A percentile compares a stretch with the other conserved stretches of the same genome.
Evolutionary conservation across 805 yeast species (phyloP).

Genomic region (Nematodospora valgi): DNA sequence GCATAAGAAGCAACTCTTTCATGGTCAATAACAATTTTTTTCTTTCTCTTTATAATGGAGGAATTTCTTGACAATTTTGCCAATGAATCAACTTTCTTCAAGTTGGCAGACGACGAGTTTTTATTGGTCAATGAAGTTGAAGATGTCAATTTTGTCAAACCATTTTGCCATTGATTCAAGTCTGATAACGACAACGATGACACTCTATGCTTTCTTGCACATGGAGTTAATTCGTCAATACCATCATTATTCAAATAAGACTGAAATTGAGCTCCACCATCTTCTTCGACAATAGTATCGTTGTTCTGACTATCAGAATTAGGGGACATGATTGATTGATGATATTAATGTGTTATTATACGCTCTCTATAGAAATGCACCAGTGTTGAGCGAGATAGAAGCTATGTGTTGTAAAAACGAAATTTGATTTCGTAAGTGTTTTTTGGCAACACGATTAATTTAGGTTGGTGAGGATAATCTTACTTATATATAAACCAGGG

Average conservation of each 20-base stretch:
- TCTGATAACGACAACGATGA: constrained; percentile 68
- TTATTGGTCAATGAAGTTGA: constrained; percentile 33
- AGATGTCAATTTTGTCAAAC: constrained; percentile 38
- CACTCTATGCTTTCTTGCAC: constrained; percentile 57
- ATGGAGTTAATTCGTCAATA: constrained; percentile 63
- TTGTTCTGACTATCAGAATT: too few species aligned
- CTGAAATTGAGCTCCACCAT: constrained; percentile 24
- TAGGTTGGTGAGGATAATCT: too few species aligned
- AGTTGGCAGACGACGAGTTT: constrained; percentile 27
- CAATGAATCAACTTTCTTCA: constrained; percentile 42
- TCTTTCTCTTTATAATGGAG: constrained; percentile 43
- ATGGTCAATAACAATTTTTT: constrained; percentile 59
- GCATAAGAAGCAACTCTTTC: constrained; percentile 77
- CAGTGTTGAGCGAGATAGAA: too few species aligned
- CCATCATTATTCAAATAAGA: constrained; percentile 73
- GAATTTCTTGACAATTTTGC: constrained; percentile 46
- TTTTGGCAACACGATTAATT: too few species aligned
- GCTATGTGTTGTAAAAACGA: too few species aligned
- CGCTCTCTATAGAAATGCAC: too few species aligned
- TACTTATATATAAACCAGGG: too few species aligned
- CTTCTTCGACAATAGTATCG: constrained; percentile 11
- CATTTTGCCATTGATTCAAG: constrained; percentile 57
- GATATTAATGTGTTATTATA: too few species aligned
- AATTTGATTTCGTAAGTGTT: too few species aligned
- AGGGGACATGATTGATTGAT: too few species aligned